Conservation (phyloP, 2,329 filamentous ascomycete genomes). For the Neopestalotiopsis rosae region DNA sequence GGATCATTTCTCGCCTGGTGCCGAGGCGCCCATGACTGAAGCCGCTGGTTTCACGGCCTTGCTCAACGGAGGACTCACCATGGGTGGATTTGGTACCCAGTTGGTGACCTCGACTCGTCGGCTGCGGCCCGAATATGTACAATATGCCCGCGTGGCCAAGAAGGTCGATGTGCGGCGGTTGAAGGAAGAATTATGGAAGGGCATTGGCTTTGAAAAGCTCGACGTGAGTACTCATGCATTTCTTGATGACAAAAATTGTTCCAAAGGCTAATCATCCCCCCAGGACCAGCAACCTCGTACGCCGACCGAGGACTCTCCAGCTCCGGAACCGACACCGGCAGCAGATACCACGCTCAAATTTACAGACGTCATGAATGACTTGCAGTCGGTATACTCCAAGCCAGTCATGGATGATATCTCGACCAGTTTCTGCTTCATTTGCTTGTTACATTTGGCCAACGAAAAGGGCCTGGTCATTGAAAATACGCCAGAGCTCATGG, state of each 20-base stretch:
- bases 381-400: constrained; percentile 86
- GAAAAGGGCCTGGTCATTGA: constrained; percentile 86
- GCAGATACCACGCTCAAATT: constrained; percentile 74
- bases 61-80: constrained; percentile 56
- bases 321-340: constrained; percentile 25
- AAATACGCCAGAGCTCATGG: constrained; percentile 61
- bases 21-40: constrained; percentile 54
- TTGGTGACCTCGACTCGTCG: constrained; percentile 69
- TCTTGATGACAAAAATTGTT: background rate
- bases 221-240: constrained; percentile 46
- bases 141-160: constrained; percentile 73
- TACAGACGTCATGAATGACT: constrained; percentile 87
- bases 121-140: constrained; percentile 70
- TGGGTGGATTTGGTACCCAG: constrained; percentile 65
- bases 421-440: constrained; percentile 93
- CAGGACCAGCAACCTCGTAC: constrained; percentile 35
- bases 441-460: constrained; percentile 87
- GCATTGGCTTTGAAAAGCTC: constrained; percentile 62
- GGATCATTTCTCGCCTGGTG: constrained; percentile 76
- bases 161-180: constrained; percentile 72
- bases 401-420: constrained; percentile 92
- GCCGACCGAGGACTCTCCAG: constrained; percentile 32
- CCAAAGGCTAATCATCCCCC: constrained; percentile 9
- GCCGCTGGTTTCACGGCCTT: constrained; percentile 54
- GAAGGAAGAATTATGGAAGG: constrained; percentile 75